Evolutionary conservation across 768 basidiomycete genomes (phyloP), one percentile per base, ranked within the genome.

Genomic region (Dentipellis sp.): DNA sequence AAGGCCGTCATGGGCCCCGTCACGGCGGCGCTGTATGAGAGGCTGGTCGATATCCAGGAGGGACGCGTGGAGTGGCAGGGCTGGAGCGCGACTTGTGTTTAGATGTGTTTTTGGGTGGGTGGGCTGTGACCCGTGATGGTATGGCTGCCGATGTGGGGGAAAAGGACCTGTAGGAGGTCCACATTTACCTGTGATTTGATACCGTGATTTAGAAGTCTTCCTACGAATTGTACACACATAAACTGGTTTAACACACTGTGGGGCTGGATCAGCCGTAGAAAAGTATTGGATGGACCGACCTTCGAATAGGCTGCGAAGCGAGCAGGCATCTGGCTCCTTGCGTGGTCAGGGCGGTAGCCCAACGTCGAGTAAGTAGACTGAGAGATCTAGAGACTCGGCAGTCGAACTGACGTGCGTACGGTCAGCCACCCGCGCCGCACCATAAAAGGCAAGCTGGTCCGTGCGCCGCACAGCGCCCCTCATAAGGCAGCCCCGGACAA

Each of bases 11-110:
- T 78, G 48, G 80, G 79, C 1, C 71, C 70, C 16, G 76, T 97
- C 12, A 88, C 88, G 10, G 75, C 79, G 12, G 82, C 81, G 16
- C 74, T 95, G 39, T 81, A 84, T 70, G 78, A 77, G 52, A 80
- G 84, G 61, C 75, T 97, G n/a, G 75, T 84, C 34, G 90, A 77
- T 46, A 83, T 92, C 45, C 91, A 91, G 71, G 82, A 83, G 58
- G 90, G 89, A 2, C 74, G 72, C 63, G 66, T 70, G 10, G 74
- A 80, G 52, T 88, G 80, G 64, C 72, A 83, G 56, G 78, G 73
- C 11, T 92, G 89, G 89, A 78, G 80, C 52, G 79, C 86, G 14
- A 38, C 68, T 54, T 70, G 76, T 45, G 63, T 64, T 49, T 55
- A 17, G 37, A 11, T 55, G 34, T 10, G 21, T 29, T 29, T 49